A percentile compares a stretch with the other conserved stretches of the same genome.
Evolutionary conservation across 352 stramenopile genomes (phyloP).

Genomic region (Phytophthora meadii): DNA sequence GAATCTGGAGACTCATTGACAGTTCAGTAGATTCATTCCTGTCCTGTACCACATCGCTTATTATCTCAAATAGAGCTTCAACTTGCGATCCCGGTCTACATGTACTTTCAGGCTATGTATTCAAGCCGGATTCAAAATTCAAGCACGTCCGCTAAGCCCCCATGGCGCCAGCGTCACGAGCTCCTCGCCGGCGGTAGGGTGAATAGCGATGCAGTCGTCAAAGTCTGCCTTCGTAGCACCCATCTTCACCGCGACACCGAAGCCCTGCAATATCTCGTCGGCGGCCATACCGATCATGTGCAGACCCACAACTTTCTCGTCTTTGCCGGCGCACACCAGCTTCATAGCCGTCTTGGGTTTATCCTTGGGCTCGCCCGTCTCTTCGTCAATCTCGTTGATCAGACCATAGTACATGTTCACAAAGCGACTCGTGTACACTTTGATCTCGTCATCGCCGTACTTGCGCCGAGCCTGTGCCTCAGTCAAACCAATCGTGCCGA

Average conservation of each 20-base stretch:
- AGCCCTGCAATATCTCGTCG: constrained; percentile 99
- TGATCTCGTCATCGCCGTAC: constrained; percentile 92
- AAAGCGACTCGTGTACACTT: constrained; percentile 94
- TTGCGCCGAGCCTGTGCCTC: constrained; percentile 90
- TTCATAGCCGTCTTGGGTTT: constrained; percentile 97
- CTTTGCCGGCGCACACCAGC: constrained; percentile 87
- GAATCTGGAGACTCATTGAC: constrained; percentile 11
- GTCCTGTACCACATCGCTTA: neutral
- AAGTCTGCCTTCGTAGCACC: constrained; percentile 98
- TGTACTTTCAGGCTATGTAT: too few relatives aligned
- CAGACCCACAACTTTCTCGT: constrained; percentile 96
- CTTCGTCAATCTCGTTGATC: constrained; percentile 67
- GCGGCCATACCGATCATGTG: constrained; percentile 95
- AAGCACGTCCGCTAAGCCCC: constrained; percentile 55
- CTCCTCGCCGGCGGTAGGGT: constrained; percentile 97
- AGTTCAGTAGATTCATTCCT: constrained; percentile 12
- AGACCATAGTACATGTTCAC: constrained; percentile 97
- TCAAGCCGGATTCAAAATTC: neutral
- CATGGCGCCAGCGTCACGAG: constrained; percentile 95
- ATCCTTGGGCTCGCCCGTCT: constrained; percentile 42
- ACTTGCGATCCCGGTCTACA: constrained; percentile 4
- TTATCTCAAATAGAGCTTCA: neutral
- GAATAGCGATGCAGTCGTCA: constrained; percentile 95
- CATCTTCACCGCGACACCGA: constrained; percentile 99
- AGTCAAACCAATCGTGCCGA: constrained; percentile 95